Base-by-base conservation (phyloP, 148 eudicot species). In the Camellia japonica region DNA sequence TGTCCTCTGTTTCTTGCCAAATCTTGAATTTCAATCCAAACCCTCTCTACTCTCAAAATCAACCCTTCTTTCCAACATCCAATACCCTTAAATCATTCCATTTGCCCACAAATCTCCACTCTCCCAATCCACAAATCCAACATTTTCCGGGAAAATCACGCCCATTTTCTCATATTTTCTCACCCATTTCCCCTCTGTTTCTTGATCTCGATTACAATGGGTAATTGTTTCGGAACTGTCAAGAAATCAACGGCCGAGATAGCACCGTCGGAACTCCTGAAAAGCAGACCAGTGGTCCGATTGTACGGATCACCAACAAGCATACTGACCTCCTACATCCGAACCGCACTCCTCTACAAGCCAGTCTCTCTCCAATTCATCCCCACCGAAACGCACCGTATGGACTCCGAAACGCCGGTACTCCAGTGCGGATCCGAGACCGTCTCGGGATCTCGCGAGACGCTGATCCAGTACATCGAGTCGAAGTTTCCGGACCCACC, bases 321-420 rank as follows among this genome's bases (percentile, higher is more conserved):
- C 64, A 58, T 69, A 5, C 68, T 76, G 13, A 91, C 93, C 14
- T 78, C 82, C 68, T 91, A 84, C 88, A 86, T 92, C 42, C 93
- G 93, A 2, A 88, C 89, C 76, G 92, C 91, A 10, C 89, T 92
- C 61, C 78, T 20, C n/a, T 85, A 81, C 88, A 94, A 94, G 76
- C 91, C 90, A 0, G 84, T 92, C 3, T 52, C 88, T 12, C 84
- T 92, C 60, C 83, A 82, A 0, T 94, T 87, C 84, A 19, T 85
- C 41, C 89, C 88, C 0, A 80, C 92, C 43, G 88, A 91, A 18
- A 81, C 87, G 52, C 52, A 49, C 2, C 5, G 7, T 49, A 4
- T 49, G 14, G 78, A 86, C 56, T 81, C 80, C 20, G 86, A 84
- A 20, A 38, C 72, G 11, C 88, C 88, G 56, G 88, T 85, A 19